Evolutionary conservation across 352 stramenopile genomes (phyloP).

Genomic region (Aphanomyces astaci): DNA sequence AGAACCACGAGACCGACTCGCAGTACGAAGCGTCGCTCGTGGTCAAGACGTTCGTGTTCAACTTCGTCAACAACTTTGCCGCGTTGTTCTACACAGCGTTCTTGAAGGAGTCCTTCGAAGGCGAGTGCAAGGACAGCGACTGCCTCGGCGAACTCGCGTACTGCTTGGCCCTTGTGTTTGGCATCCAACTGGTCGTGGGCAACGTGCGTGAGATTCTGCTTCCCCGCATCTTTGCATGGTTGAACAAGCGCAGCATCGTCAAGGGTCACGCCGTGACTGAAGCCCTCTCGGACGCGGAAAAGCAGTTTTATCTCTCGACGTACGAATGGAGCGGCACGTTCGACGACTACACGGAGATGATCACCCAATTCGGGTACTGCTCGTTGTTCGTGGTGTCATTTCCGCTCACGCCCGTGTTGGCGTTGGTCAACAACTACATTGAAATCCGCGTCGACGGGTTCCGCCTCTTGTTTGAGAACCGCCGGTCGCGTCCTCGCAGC

Average conservation of each 20-base stretch:
- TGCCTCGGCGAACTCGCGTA: constrained; percentile 87
- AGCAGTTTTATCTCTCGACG: constrained; percentile 68
- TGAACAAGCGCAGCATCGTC: constrained; percentile 60
- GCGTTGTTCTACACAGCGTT: constrained; percentile 93
- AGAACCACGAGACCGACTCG: constrained; percentile 89
- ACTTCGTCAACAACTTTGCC: constrained; percentile 94
- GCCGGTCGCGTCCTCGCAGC: constrained; percentile 64
- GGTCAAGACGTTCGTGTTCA: constrained; percentile 92
- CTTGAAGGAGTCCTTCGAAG: constrained; percentile 78
- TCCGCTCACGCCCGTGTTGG: constrained; percentile 87
- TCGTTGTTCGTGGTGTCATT: constrained; percentile 90
- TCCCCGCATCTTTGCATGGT: constrained; percentile 61
- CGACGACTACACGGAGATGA: constrained; percentile 92
- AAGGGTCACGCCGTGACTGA: constrained; percentile 31
- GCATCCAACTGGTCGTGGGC: constrained; percentile 72
- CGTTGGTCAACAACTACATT: constrained; percentile 89
- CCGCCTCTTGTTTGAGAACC: constrained; percentile 75
- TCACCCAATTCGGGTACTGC: constrained; percentile 82
- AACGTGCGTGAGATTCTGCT: constrained; percentile 76
- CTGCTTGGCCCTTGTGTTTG: constrained; percentile 89
- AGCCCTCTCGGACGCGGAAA: constrained; percentile 48
- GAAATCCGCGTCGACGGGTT: constrained; percentile 88
- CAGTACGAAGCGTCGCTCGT: constrained; percentile 90
- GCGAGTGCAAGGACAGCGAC: constrained; percentile 51
- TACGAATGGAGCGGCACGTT: constrained; percentile 84